These are phyloP conservation scores for Stachybotrys chlorohalonatus DNA, from an alignment of 2,329 filamentous ascomycete genomes.

Conservation along the genomic window DNA sequence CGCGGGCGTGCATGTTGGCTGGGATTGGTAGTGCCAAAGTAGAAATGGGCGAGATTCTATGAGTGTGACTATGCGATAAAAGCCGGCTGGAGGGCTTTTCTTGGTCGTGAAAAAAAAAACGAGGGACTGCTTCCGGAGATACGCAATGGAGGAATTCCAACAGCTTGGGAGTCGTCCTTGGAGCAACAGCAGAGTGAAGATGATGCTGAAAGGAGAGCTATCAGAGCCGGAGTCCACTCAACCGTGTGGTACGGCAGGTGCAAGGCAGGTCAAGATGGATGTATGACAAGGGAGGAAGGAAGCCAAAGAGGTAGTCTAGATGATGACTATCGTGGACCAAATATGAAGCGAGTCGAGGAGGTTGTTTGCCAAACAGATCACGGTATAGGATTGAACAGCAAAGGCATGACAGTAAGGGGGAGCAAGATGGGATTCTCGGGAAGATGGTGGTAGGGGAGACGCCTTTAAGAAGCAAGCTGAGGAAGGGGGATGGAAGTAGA, in stretches of 20 bases:
- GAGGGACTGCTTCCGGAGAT: too few relatives aligned
- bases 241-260: too few relatives aligned
- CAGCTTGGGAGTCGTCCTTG: too few relatives aligned
- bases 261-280: too few relatives aligned
- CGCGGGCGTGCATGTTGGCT: conserved; percentile 39
- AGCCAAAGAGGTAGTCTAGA: neutral
- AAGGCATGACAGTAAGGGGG: neutral
- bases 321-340: neutral
- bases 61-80: neutral
- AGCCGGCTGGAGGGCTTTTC: too few relatives aligned
- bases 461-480: conserved; percentile 1
- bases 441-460: neutral
- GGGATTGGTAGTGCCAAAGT: too few relatives aligned
- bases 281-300: neutral
- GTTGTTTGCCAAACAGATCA: neutral
- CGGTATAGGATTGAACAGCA: neutral
- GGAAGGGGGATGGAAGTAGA: neutral
- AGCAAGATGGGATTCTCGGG: conserved; percentile 3
- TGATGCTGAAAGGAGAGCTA: too few relatives aligned
- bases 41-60: neutral
- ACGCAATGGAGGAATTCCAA: too few relatives aligned
- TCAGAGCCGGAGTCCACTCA: too few relatives aligned
- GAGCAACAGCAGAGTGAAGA: too few relatives aligned
- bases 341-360: neutral
- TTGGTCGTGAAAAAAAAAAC: too few relatives aligned